Percentiles rank a stretch among this genome's conserved stretches.
These are phyloP conservation scores for Cymbopogon flexuosus DNA, from an alignment of 202 grass and related monocot genomes.

Conservation along the genomic window DNA sequence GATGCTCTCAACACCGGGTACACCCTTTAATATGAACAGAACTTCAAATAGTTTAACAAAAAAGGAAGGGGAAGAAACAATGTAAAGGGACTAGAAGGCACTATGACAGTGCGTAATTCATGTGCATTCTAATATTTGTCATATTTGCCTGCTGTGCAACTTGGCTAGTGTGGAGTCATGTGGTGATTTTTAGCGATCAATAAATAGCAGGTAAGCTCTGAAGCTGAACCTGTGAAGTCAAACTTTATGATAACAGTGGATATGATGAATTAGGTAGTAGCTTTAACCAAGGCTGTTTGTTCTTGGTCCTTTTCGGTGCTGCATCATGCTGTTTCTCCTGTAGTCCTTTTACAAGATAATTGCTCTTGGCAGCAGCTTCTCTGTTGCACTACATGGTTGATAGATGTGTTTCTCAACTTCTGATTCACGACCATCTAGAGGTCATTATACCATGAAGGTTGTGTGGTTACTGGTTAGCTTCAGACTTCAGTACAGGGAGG, in stretches of 20 bases:
- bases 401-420: not conserved
- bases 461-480: not conserved
- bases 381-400: not conserved
- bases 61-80: not conserved
- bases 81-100: not conserved
- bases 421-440: not conserved
- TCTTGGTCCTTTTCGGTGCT: not conserved
- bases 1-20: no score
- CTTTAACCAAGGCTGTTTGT: not conserved
- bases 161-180: not conserved
- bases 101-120: not conserved
- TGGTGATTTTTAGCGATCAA: not conserved
- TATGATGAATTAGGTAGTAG: not conserved
- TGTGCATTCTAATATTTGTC: not conserved
- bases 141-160: not conserved
- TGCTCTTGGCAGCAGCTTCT: not conserved
- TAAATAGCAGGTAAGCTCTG: not conserved
- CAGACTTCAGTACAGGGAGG: not conserved
- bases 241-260: not conserved
- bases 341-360: not conserved
- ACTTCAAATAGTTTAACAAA: not conserved
- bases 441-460: not conserved
- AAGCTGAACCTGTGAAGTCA: slow-evolving; percentile 6
- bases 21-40: slow-evolving; percentile 5
- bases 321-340: not conserved